Evolutionary conservation across 1,284 basidiomycete species (phyloP), one percentile per base, ranked within the genome.

Genomic region (Quambalaria eucalypti): DNA sequence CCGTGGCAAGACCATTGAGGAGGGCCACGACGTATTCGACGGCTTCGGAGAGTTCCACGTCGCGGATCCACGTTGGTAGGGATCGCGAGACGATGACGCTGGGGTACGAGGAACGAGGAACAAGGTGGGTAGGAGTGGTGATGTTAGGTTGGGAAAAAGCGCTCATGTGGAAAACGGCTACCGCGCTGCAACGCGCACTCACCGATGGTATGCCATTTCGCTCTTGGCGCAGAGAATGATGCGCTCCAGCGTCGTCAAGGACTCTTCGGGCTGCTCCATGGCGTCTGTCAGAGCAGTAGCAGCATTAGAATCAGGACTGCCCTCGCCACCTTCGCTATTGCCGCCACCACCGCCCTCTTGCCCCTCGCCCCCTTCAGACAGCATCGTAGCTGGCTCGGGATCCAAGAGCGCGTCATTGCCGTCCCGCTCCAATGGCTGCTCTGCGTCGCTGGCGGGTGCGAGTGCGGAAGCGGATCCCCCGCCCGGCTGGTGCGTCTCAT

Each of bases 21-120:
- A 96, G 81, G 1, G 92, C 92, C 12, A 96, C 80, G 50, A 98
- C 88, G 74, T 95, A 98, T 76, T 92, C 88, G 66, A 91, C 86
- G 2, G 90, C 90, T 66, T 97, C 93, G 60, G 83, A 83, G 1
- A 93, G 86, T 28, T 86, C 82, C 50, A 75, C 69, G 9, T 74
- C 73, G 12, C 60, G 57, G 44, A 75, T 73, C 73, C 73, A 75
- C 25, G 74, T 70, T 0, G 68, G 61, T 19, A 75, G 60, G 30
- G 66, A 74, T 14, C 69, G 68, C 30, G 73, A 69, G 64, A 96
- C 92, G 76, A 87, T 90, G 30, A 90, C 83, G 33, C 60, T 40
- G 48, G 57, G 48, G 14, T 25, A n/a, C n/a, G n/a, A n/a, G n/a
- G n/a, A n/a, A n/a, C n/a, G n/a, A n/a, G n/a, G 12, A 19, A 21